Percentiles rank a stretch among this genome's conserved stretches.
Evolutionary conservation across 306 rosid genomes (phyloP).

Genomic region (Adenanthera pavonina): DNA sequence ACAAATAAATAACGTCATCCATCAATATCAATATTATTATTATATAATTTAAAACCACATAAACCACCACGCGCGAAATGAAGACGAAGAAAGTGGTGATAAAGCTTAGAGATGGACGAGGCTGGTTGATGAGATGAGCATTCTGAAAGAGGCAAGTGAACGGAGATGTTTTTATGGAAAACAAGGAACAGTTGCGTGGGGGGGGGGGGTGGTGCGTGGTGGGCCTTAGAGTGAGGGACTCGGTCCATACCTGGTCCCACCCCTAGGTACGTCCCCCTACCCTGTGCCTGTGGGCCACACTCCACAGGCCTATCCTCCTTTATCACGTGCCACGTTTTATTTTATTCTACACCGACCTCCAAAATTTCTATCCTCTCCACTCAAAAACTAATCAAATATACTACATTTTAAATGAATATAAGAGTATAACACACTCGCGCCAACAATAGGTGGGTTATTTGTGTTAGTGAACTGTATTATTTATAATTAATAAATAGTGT

Average conservation of each 20-base stretch:
- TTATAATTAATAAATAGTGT: no score
- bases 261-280: conserved; percentile 13
- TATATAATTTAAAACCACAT: no score
- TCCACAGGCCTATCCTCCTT: neutral
- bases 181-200: neutral
- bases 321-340: conserved; percentile 36
- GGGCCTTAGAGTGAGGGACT: neutral
- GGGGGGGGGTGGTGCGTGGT: neutral
- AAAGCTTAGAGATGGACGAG: no score
- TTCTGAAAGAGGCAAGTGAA: conserved; percentile 19
- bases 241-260: conserved; percentile 23
- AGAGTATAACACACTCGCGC: no score
- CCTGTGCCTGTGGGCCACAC: neutral
- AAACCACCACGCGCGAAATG: no score
- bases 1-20: no score
- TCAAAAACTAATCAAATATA: neutral
- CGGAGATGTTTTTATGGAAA: neutral
- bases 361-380: no score
- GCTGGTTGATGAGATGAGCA: neutral
- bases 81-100: no score
- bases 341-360: neutral
- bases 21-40: no score
- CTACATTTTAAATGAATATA: no score
- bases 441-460: no score
- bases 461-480: no score